A percentile compares a stretch with the other conserved stretches of the same genome.
These are phyloP conservation scores for Austroboletus festivus DNA, from an alignment of 768 basidiomycete species.

Conservation along the genomic window DNA sequence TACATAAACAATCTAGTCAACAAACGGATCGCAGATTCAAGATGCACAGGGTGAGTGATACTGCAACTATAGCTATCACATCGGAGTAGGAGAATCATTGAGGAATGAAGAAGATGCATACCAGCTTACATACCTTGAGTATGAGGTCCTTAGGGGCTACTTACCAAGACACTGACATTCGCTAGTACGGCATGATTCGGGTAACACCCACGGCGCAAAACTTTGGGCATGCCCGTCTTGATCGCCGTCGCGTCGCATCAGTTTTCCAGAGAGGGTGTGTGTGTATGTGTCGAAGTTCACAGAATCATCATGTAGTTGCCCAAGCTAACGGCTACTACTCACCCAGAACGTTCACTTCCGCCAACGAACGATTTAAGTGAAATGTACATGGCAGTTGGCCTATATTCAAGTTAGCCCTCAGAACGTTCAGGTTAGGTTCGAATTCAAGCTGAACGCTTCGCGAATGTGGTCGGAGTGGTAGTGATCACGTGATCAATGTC, in stretches of 20 bases:
- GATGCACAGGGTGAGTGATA: not conserved
- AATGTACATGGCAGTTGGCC: no score
- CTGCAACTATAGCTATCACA: slow-evolving; percentile 18
- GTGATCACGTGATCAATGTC: slow-evolving; percentile 15
- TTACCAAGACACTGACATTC: not conserved
- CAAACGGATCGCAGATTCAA: not conserved
- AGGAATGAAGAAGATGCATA: slow-evolving; percentile 2
- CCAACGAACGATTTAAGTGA: no score
- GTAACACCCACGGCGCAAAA: slow-evolving; percentile 13
- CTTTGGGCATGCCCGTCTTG: slow-evolving; percentile 25
- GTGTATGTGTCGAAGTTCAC: slow-evolving; percentile 6
- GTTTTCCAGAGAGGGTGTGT: slow-evolving; percentile 5
- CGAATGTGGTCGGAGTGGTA: no score
- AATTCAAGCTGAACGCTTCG: not conserved
- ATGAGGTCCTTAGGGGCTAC: slow-evolving; percentile 7
- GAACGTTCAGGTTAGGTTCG: not conserved
- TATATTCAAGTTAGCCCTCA: no score
- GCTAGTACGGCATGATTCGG: not conserved
- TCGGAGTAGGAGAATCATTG: slow-evolving; percentile 11
- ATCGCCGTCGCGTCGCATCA: slow-evolving; percentile 20
- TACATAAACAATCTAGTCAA: not conserved
- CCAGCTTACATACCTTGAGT: slow-evolving; percentile 11
- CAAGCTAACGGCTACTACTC: not conserved
- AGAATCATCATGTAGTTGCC: not conserved
- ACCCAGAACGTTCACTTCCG: not conserved